phyloP scores from a whole-genome alignment of 1,139 yeast species.

The Suhomyces choctaworum region DNA sequence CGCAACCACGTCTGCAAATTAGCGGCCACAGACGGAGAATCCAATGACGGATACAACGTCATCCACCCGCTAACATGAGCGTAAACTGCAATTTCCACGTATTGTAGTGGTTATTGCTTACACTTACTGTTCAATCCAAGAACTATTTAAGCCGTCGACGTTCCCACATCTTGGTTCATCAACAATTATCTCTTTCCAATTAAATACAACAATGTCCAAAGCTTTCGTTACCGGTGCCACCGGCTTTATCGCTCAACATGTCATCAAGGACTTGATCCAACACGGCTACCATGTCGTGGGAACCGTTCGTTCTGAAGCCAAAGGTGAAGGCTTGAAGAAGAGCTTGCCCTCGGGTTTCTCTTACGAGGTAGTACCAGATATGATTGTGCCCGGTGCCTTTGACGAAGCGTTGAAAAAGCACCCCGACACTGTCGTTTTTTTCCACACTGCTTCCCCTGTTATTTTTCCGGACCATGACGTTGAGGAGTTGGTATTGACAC shows the following conservation, averaged over 20 bases:
- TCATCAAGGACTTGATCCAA: slow-evolving; percentile 28
- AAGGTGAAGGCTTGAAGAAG: slow-evolving; percentile 1
- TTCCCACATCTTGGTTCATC: too few species aligned
- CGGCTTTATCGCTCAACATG: slow-evolving; percentile 42
- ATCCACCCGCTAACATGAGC: too few species aligned
- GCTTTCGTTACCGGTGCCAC: slow-evolving; percentile 42
- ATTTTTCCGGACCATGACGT: slow-evolving; percentile 21
- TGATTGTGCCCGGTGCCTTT: slow-evolving; percentile 4
- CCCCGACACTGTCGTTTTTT: slow-evolving; percentile 30
- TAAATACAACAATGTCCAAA: slow-evolving; percentile 14
- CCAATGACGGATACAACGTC: too few species aligned
- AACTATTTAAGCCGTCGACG: too few species aligned
- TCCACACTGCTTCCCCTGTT: slow-evolving; percentile 47
- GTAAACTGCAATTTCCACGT: too few species aligned
- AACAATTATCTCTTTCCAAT: neutral
- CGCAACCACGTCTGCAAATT: too few species aligned
- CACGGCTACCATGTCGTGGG: slow-evolving; percentile 56
- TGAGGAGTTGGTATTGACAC: slow-evolving; percentile 23
- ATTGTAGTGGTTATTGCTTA: too few species aligned
- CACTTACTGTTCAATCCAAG: too few species aligned
- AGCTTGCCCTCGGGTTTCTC: neutral
- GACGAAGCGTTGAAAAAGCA: slow-evolving; percentile 15
- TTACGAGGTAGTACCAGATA: neutral
- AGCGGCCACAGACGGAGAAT: too few species aligned
- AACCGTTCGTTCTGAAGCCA: slow-evolving; percentile 43